These are phyloP conservation scores for Rhodotorula diobovata DNA, from an alignment of 768 basidiomycete species.

Conservation along the genomic window DNA sequence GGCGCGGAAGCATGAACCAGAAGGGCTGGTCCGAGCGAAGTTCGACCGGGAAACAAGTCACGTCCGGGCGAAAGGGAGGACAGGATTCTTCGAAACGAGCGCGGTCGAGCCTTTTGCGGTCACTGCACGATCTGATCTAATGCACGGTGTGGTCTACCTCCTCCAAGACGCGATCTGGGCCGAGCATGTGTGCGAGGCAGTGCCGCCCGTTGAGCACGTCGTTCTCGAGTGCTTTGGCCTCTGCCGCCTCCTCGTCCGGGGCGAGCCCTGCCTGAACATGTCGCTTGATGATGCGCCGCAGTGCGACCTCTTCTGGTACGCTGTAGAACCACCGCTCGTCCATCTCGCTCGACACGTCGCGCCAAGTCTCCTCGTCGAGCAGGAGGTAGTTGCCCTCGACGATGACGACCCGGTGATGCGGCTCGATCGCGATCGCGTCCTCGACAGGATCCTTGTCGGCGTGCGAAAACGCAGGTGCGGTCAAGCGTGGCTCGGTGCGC, in stretches of 20 bases:
- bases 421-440: background rate
- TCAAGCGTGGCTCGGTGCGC: background rate
- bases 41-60: too few species aligned
- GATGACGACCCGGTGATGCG: background rate
- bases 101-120: too few species aligned
- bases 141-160: background rate
- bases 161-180: background rate
- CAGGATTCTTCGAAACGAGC: too few species aligned
- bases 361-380: background rate
- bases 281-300: background rate
- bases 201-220: slow-evolving; percentile 1
- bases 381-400: slow-evolving; percentile 3
- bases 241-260: background rate
- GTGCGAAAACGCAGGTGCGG: background rate
- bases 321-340: slow-evolving; percentile 8
- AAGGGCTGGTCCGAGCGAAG: too few species aligned
- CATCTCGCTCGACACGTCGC: background rate
- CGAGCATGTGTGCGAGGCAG: background rate
- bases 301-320: background rate
- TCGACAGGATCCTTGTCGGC: slow-evolving; percentile 2
- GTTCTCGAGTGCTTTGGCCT: slow-evolving; percentile 4
- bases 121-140: background rate
- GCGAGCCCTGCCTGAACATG: background rate
- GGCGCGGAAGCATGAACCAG: too few species aligned
- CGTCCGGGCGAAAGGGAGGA: too few species aligned